These are phyloP conservation scores for Actinidia chinensis DNA, from an alignment of 179 eudicot genomes.

Conservation along the genomic window DNA sequence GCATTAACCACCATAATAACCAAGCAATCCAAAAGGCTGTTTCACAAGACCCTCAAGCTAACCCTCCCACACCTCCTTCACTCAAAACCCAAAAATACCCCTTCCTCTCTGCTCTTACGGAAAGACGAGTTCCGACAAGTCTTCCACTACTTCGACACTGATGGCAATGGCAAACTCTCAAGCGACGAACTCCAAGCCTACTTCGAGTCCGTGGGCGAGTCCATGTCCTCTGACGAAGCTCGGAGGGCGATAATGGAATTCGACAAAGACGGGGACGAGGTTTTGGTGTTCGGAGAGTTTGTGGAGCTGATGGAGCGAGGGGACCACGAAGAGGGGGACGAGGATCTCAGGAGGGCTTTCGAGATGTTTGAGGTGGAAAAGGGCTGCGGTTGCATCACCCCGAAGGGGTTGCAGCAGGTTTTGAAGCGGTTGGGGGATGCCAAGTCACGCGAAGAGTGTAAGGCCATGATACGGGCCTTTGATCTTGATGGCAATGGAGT, in stretches of 20 bases:
- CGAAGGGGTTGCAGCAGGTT: constrained; percentile 28
- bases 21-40: constrained; percentile 11
- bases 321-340: background rate
- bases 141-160: constrained; percentile 22
- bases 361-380: constrained; percentile 33
- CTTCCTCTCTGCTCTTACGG: background rate
- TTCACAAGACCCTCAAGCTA: constrained; percentile 4
- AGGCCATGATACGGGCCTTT: constrained; percentile 23
- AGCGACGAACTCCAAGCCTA: constrained; percentile 23
- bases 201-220: constrained; percentile 20
- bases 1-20: constrained; percentile 7
- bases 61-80: constrained; percentile 16
- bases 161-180: constrained; percentile 25
- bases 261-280: constrained; percentile 14
- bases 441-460: constrained; percentile 18
- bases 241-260: constrained; percentile 16
- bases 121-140: constrained; percentile 22
- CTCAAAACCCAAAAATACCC: constrained; percentile 4
- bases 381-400: constrained; percentile 29
- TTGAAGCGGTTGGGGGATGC: constrained; percentile 28
- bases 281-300: constrained; percentile 18
- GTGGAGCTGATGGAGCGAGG: constrained; percentile 18
- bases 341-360: constrained; percentile 30
- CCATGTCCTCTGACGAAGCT: constrained; percentile 23
- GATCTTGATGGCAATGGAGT: constrained; percentile 35